Base-by-base conservation (phyloP, 23 red algal species). In the Rhodosorus marinus region DNA sequence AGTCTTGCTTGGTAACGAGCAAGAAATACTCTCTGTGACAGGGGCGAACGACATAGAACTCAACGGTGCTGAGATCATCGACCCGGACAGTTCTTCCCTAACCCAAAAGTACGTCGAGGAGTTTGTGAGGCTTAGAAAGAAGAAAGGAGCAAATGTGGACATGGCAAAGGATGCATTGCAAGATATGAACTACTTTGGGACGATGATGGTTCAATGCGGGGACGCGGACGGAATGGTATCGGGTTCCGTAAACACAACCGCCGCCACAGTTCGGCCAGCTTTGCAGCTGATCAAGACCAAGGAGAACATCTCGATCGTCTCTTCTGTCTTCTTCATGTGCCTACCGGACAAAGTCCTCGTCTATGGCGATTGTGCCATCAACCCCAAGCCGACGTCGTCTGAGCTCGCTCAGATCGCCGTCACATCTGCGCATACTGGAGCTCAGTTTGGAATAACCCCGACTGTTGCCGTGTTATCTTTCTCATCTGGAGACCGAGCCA, bases 201-300 rank as follows among this genome's bases (percentile, higher is more conserved):
- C 58, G 1, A 17, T 63, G 41, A 63, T 63, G 58, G 58, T 63
- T 35, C 24, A 51, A 5, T n/a, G 20, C 3, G 58, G 33, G 3
- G 58, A 63, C 33, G 58, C 58, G 36, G 19, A 25, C 15, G 58
- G 58, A 2, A 63, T 51, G 58, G 58, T 63, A 26, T 45, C 58
- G 11, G 58, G 58, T 46, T 19, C 58, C 45, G 33, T 30, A 1
- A 24, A 45, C 29, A 63, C 58, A 5, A 63, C 58, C 3, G 58
- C 58, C 58, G 5, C 3, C 8, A 63, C 58, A 9, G 26, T 63
- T 19, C 58, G 58, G 0, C 36, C 58, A 6, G 58, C 58, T 7
- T 29, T 63, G 4, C 33, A 17, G 38, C 11, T 43, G 11, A 17
- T 43, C 11, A 43, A 43, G 38, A 43, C 38, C 38, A 43, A 43